Conservation (phyloP, 2,329 filamentous ascomycete genomes). For the Trichophyton benhamiae region DNA sequence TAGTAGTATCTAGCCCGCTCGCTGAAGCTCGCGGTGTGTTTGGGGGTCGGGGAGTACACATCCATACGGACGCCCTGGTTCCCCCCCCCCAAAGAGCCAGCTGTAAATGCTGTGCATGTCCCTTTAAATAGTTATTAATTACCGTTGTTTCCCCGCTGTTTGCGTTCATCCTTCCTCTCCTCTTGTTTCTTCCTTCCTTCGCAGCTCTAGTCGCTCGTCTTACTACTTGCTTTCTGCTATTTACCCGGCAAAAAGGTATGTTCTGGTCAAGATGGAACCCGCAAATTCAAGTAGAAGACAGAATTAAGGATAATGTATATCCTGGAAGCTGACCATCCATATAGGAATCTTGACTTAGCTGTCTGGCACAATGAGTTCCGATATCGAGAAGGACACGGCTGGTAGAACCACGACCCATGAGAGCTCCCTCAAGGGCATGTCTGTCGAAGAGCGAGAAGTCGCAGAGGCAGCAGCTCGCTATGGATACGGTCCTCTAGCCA, state of each 20-base stretch:
- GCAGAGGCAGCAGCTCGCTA: slow-evolving; percentile 36
- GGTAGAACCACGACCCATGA: slow-evolving; percentile 25
- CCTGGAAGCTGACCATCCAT: not conserved
- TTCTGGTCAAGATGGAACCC: not conserved
- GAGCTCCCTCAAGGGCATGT: slow-evolving; percentile 21
- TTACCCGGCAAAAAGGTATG: not conserved
- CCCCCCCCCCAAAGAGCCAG: not conserved
- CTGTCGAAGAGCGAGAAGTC: slow-evolving; percentile 33
- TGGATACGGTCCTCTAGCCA: slow-evolving; percentile 41
- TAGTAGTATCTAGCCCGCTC: not conserved
- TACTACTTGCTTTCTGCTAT: not conserved
- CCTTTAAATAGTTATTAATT: not conserved
- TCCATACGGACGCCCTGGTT: not conserved
- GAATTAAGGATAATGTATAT: too few species aligned
- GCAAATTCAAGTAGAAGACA: not conserved
- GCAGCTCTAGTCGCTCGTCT: not conserved
- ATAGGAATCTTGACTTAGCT: not conserved
- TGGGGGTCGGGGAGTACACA: not conserved
- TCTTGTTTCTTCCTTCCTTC: not conserved
- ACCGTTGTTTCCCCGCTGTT: not conserved
- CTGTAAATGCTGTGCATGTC: not conserved
- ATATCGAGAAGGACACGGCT: slow-evolving; percentile 4
- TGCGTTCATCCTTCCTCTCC: not conserved
- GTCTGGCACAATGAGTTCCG: not conserved
- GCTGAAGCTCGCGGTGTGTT: not conserved